phyloP scores from a whole-genome alignment of 257 asterid species.

The Solanum commersonii region DNA sequence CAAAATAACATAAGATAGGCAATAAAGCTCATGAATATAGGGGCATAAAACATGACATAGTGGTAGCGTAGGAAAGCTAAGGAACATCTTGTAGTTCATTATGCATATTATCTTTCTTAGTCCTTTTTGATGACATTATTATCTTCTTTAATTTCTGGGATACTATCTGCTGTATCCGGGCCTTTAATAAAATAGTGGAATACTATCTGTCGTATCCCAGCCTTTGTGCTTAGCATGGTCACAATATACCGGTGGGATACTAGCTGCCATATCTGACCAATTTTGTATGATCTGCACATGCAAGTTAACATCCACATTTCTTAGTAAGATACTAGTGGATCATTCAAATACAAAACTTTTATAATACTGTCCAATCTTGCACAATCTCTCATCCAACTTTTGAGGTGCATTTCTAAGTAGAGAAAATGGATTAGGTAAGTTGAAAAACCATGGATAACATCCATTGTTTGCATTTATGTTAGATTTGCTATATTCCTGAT shows the following conservation, averaged over 20 bases:
- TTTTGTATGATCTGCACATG: background rate
- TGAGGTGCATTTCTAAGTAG: background rate
- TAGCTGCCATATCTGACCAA: background rate
- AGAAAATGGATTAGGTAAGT: background rate
- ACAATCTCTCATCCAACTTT: background rate
- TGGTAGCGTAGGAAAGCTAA: background rate
- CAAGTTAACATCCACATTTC: background rate
- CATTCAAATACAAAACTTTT: background rate
- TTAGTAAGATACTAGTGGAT: background rate
- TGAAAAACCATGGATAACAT: background rate
- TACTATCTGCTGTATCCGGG: background rate
- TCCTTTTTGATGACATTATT: background rate
- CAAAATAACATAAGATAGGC: background rate
- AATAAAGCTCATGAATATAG: background rate
- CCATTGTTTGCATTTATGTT: background rate
- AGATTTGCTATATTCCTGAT: background rate
- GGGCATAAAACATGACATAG: background rate
- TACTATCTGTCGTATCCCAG: background rate
- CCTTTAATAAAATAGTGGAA: background rate
- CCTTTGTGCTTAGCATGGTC: background rate
- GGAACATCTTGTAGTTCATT: background rate
- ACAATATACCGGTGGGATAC: background rate
- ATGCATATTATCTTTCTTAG: background rate
- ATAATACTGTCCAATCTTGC: background rate
- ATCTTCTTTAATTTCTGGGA: background rate